phyloP scores from a whole-genome alignment of 805 yeast genomes.

The Zygosaccharomyces siamensis region DNA sequence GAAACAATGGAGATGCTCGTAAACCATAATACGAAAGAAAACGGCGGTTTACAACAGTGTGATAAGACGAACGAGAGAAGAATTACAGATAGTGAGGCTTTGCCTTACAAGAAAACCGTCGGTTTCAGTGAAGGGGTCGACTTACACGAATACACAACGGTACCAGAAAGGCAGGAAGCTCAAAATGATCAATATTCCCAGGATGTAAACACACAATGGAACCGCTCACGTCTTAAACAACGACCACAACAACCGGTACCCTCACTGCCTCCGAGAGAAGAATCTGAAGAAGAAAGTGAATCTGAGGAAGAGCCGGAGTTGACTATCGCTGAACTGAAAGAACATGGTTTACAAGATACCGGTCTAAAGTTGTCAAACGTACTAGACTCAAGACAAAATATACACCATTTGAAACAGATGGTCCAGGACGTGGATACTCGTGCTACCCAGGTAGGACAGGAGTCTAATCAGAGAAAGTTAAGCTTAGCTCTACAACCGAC shows the following conservation, averaged over 20 bases:
- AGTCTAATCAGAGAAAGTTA: not conserved
- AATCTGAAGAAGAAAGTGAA: slow-evolving; percentile 1
- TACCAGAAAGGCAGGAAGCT: slow-evolving; percentile 3
- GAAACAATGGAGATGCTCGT: slow-evolving; percentile 34
- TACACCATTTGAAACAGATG: slow-evolving; percentile 19
- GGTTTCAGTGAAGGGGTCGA: slow-evolving; percentile 19
- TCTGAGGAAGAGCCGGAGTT: slow-evolving; percentile 9
- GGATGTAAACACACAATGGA: slow-evolving; percentile 10
- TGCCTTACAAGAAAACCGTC: slow-evolving; percentile 13
- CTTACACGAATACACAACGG: slow-evolving; percentile 16
- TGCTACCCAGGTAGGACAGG: slow-evolving; percentile 4
- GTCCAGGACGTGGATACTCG: slow-evolving; percentile 12
- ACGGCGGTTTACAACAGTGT: not conserved
- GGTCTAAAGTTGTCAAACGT: slow-evolving; percentile 15
- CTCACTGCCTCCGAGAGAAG: not conserved
- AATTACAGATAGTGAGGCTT: not conserved
- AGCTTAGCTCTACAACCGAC: slow-evolving; percentile 24
- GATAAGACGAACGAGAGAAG: not conserved
- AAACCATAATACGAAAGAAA: slow-evolving; percentile 22
- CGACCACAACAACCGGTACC: not conserved
- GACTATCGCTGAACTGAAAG: slow-evolving; percentile 14
- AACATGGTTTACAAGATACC: slow-evolving; percentile 15
- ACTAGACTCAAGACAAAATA: slow-evolving; percentile 11
- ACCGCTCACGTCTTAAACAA: slow-evolving; percentile 1
- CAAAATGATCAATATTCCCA: not conserved